Evolutionary conservation across 2,329 filamentous ascomycete species (phyloP), one percentile per base, ranked within the genome.

Genomic region (Aspergillus sp.): DNA sequence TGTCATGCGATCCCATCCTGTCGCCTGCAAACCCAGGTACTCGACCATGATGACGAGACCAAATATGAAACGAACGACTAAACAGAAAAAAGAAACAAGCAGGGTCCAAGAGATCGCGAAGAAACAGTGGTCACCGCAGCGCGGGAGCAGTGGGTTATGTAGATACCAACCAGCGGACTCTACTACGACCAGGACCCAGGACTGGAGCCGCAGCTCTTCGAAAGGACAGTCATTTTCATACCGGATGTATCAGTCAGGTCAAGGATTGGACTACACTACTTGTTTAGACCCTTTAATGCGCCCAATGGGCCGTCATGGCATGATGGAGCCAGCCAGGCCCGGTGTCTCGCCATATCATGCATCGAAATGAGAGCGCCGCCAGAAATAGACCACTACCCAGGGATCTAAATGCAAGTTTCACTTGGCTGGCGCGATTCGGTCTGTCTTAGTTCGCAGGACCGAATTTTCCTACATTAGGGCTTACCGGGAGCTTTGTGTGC

Each of bases 1-100:
- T 1, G 55, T 41, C 62, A 64, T 64, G 8, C 46, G 49, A 53
- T 61, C 47, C 62, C 62, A 62, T 50, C 62, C 62, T 31, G 62
- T 54, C 43, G 62, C 62, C 51, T 62, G 48, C 43, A 64, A 57
- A 15, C 62, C 62, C 57, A 64, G 56, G 37, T 57, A 62, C 27
- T 62, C 58, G 21, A 49, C 60, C 62, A 64, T 64, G 19, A 48
- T 35, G 46, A 40, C 39, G 40, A 50, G n/a, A 23, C 23, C 25
- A 40, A 40, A 19, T 15, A 7, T 27, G 12, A 35, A 53, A 57
- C 50, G 45, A 55, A 27, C 2, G 40, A 52, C 43, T 33, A 33
- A 39, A 33, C n/a, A 52, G 19, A 46, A 43, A 46, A 48, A 41
- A 17, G 2, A 48, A 37, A 17, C 33, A 48, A 39, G 14, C 33